phyloP scores from a whole-genome alignment of 495 filamentous ascomycete genomes.

The Collariella sp. region DNA sequence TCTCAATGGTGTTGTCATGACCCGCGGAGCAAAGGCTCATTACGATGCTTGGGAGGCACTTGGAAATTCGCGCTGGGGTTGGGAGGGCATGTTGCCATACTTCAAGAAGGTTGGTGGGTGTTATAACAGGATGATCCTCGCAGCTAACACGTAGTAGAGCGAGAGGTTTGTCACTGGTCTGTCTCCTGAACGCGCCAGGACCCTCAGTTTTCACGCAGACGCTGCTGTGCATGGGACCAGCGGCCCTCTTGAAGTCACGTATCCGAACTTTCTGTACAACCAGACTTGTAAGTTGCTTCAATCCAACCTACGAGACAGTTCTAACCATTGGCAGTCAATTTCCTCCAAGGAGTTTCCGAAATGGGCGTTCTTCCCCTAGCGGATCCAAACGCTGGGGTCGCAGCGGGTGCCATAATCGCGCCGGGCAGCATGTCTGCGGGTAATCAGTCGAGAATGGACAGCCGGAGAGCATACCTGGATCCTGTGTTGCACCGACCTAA shows the following conservation, averaged over 20 bases:
- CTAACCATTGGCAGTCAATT: constrained; percentile 35
- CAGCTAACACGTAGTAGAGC: constrained; percentile 7
- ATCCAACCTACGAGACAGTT: neutral
- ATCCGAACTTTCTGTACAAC: constrained; percentile 44
- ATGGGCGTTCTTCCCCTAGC: constrained; percentile 41
- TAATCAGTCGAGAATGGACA: constrained; percentile 45
- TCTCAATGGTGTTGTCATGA: constrained; percentile 41
- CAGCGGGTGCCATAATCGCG: constrained; percentile 40
- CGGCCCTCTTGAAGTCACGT: constrained; percentile 45
- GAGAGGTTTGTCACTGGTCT: constrained; percentile 19
- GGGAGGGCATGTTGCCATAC: constrained; percentile 50
- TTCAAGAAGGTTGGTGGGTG: constrained; percentile 38
- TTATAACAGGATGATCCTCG: neutral
- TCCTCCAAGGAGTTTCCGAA: constrained; percentile 41
- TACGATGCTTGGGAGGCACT: constrained; percentile 52
- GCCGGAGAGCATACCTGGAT: constrained; percentile 41
- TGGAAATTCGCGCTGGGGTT: constrained; percentile 59
- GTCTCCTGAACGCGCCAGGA: constrained; percentile 14
- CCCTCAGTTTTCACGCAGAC: constrained; percentile 32
- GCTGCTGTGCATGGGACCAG: constrained; percentile 25
- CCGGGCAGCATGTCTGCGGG: constrained; percentile 38
- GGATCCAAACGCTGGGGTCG: constrained; percentile 41
- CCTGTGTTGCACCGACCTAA: constrained; percentile 37
- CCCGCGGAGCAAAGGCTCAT: constrained; percentile 37
- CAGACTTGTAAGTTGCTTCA: constrained; percentile 31